Evolutionary conservation across 805 yeast species (phyloP).

Genomic region (Scheffersomyces coipomensis): DNA sequence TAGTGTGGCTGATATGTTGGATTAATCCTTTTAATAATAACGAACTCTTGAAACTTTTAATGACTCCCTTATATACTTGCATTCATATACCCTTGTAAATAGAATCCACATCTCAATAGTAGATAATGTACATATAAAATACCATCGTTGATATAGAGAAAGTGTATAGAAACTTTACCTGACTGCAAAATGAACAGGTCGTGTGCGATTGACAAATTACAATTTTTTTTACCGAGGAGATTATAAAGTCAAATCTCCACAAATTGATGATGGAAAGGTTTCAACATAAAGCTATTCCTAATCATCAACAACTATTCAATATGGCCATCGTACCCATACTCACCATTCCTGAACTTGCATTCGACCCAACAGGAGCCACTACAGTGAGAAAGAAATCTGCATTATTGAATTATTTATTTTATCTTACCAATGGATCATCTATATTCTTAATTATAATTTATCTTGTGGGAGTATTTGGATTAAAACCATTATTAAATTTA

Average conservation of each 20-base stretch:
- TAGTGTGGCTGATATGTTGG: not conserved
- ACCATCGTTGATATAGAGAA: not conserved
- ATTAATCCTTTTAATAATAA: too few species aligned
- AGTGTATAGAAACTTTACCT: not conserved
- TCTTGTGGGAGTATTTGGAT: constrained; percentile 27
- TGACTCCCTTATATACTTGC: not conserved
- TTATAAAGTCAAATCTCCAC: too few species aligned
- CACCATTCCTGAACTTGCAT: constrained; percentile 42
- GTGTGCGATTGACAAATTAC: too few species aligned
- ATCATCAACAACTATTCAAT: not conserved
- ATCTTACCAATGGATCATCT: constrained; percentile 35
- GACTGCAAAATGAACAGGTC: not conserved
- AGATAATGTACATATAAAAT: not conserved
- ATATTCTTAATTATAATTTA: constrained; percentile 25
- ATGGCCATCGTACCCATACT: constrained; percentile 27
- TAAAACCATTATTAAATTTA: constrained; percentile 34
- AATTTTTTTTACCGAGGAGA: too few species aligned
- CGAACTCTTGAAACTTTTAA: too few species aligned
- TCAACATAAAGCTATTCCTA: not conserved
- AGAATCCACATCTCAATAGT: too few species aligned
- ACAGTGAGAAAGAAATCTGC: constrained; percentile 17
- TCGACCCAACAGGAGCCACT: constrained; percentile 26
- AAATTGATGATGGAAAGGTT: too few species aligned
- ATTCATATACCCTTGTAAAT: not conserved
- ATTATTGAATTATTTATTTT: constrained; percentile 23